Base-by-base conservation (phyloP, 2,329 filamentous ascomycete genomes). In the Rutstroemia sp. region DNA sequence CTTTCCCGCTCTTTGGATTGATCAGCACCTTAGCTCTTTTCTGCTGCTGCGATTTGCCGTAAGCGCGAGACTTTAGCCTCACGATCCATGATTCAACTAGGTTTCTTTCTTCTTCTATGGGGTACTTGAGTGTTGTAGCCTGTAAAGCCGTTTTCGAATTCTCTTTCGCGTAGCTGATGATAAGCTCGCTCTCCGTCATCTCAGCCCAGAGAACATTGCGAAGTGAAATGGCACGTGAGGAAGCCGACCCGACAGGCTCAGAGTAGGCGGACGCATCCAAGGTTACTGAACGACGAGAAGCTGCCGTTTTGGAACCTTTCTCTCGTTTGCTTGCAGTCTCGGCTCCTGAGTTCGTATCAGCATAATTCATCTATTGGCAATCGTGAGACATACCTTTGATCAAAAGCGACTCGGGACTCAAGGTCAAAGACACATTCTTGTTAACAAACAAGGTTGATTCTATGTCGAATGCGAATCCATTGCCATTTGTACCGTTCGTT, bases 1-100 rank as follows among this genome's bases (percentile, higher is more conserved):
- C 92, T 34, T 89, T 86, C 0, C 92, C 92, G 9, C 92, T 89
- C 65, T 90, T 87, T 0, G 92, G 92, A 69, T 96, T 96, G 60
- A 97, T 78, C 40, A 96, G 75, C 14, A 96, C 84, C 69, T 92
- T 95, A 60, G 92, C 84, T 49, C 88, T 83, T 70, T 90, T 92
- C 57, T 77, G 78, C 49, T 78, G 79, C 64, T 86, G 81, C 2
- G 86, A 79, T 2, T 75, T 73, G 54, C 73, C 84, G 73, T 95
- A 96, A 21, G 91, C 83, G 45, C 78, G 77, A 23, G 81, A 73
- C 19, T 94, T 70, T 30, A 95, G 76, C 49, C 73, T 74, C 36
- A 78, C 75, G 42, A 84, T 73, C 82, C 89, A 95, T 54, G 53
- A 34, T 56, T 8, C 50, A 61, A 0, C 55, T 74, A 1, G 60